These are phyloP conservation scores for Nicotiana benthamiana DNA, from an alignment of 257 asterid genomes.

Conservation along the genomic window DNA sequence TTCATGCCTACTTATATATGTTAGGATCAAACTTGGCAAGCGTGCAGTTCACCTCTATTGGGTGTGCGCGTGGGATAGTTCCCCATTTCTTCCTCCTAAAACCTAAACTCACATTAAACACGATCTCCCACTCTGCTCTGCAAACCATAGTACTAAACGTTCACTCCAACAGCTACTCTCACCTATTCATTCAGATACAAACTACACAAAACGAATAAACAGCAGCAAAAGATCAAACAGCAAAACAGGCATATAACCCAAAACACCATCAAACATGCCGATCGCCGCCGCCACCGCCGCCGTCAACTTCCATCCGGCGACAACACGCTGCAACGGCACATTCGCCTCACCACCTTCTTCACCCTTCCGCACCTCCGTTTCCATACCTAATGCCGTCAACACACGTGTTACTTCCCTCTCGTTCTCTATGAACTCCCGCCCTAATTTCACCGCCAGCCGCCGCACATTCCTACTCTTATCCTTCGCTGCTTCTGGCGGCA, in stretches of 20 bases:
- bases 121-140: neutral
- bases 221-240: neutral
- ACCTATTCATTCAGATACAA: neutral
- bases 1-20: too few relatives aligned
- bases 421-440: constrained; percentile 20
- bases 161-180: neutral
- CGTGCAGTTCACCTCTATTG: neutral
- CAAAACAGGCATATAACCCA: neutral
- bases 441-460: constrained; percentile 22
- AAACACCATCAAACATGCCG: constrained; percentile 2
- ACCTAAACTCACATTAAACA: neutral
- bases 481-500: constrained; percentile 22
- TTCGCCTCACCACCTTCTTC: constrained; percentile 13
- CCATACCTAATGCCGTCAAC: constrained; percentile 11
- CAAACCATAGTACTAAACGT: neutral
- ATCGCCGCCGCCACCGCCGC: constrained; percentile 21
- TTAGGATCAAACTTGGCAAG: neutral
- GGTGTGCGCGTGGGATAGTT: neutral
- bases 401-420: constrained; percentile 11
- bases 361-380: constrained; percentile 17
- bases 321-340: constrained; percentile 4
- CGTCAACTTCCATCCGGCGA: neutral
- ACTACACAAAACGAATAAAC: neutral
- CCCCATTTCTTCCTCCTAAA: neutral
- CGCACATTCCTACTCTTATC: neutral